A percentile compares a stretch with the other conserved stretches of the same genome.
phyloP scores from a whole-genome alignment of 331 rosid species.

The Prunus yedoensis region DNA sequence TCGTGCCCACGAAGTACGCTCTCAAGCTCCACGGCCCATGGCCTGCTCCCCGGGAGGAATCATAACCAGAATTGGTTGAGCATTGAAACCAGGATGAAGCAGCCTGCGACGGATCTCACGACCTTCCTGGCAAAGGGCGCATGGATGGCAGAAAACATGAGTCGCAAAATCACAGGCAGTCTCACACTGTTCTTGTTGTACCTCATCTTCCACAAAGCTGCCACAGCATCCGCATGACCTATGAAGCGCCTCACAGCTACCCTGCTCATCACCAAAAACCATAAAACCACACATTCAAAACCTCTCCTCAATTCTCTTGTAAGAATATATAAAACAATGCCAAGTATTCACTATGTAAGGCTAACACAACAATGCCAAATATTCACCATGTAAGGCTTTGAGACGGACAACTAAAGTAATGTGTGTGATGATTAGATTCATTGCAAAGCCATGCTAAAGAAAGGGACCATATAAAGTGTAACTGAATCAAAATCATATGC shows the following conservation, averaged over 20 bases:
- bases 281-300: not conserved
- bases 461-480: not conserved
- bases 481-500: not conserved
- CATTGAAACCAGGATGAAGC: conserved; percentile 92
- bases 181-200: conserved; percentile 73
- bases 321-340: not conserved
- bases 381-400: not conserved
- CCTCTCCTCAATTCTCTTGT: not conserved
- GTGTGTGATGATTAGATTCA: not conserved
- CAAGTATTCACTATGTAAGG: not conserved
- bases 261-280: conserved; percentile 55
- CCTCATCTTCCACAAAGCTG: conserved; percentile 61
- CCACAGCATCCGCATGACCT: conserved; percentile 90
- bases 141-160: conserved; percentile 76
- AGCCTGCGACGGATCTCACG: conserved; percentile 90
- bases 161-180: conserved; percentile 73
- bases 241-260: conserved; percentile 62
- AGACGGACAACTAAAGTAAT: not conserved
- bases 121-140: conserved; percentile 96
- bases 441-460: not conserved
- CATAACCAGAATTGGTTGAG: conserved; percentile 74
- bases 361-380: not conserved
- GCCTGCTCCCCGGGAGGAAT: conserved; percentile 80
- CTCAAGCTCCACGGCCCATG: conserved; percentile 77
- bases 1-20: conserved; percentile 1